Conservation (phyloP, 768 basidiomycete species). For the Daedaleopsis nitida region DNA sequence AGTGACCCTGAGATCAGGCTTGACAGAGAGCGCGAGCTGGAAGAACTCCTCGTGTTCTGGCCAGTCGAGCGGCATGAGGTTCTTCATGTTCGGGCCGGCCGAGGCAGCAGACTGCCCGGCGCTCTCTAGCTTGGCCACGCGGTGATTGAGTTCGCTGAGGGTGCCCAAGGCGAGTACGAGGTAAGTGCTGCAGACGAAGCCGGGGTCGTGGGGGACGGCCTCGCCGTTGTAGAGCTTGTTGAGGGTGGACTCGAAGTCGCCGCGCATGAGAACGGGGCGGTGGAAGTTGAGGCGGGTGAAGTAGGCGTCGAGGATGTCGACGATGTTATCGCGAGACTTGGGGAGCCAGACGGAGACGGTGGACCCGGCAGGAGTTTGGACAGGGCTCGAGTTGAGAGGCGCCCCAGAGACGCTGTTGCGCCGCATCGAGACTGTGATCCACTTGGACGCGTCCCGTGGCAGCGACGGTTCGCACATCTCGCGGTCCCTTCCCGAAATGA, state of each 20-base stretch:
- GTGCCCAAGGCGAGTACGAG: constrained; percentile 80
- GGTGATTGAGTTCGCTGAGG: constrained; percentile 78
- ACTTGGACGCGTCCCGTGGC: constrained; percentile 63
- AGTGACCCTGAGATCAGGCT: constrained; percentile 82
- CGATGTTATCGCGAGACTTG: constrained; percentile 69
- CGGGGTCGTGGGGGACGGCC: constrained; percentile 63
- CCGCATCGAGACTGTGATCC: constrained; percentile 54
- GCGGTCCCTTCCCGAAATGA: constrained; percentile 70
- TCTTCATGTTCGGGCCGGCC: constrained; percentile 44
- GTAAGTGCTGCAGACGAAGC: constrained; percentile 78
- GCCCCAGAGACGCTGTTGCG: constrained; percentile 42
- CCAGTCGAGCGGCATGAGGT: constrained; percentile 69
- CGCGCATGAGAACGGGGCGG: constrained; percentile 72
- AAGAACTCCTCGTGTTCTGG: constrained; percentile 86
- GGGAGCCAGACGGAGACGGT: constrained; percentile 68
- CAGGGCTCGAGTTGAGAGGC: constrained; percentile 22
- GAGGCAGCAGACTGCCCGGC: constrained; percentile 39
- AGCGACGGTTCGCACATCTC: constrained; percentile 51
- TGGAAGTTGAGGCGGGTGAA: constrained; percentile 79
- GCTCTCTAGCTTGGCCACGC: constrained; percentile 54
- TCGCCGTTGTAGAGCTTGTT: constrained; percentile 65
- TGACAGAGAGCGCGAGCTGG: constrained; percentile 72
- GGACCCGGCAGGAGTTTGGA: constrained; percentile 25
- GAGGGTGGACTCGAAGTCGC: constrained; percentile 67
- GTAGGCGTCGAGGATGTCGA: constrained; percentile 66